A percentile compares a stretch with the other conserved stretches of the same genome.
These are phyloP conservation scores for Helotiales sp. DNA, from an alignment of 2,329 filamentous ascomycete species.

Conservation along the genomic window DNA sequence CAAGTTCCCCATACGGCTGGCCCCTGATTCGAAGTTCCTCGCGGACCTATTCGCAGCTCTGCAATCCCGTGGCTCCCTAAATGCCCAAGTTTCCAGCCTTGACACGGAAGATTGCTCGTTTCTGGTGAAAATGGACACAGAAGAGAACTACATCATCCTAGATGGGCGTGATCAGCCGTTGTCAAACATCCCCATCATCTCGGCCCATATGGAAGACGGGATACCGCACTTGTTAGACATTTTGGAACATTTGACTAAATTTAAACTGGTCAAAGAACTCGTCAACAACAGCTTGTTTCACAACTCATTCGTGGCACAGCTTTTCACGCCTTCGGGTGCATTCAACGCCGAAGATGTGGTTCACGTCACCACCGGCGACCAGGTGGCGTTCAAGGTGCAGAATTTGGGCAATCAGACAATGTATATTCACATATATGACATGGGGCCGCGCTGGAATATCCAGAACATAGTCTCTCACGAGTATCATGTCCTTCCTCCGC, in stretches of 20 bases:
- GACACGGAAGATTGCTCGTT: not conserved
- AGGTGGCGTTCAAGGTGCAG: not conserved
- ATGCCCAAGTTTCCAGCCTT: not conserved
- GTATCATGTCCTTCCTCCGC: not conserved
- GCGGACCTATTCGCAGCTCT: not conserved
- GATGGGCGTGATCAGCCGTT: conserved; percentile 9
- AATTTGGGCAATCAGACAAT: not conserved
- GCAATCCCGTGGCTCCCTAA: not conserved
- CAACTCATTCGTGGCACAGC: not conserved
- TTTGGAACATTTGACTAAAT: conserved; percentile 14
- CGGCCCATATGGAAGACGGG: not conserved
- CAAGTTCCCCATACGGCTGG: conserved; percentile 4
- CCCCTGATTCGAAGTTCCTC: not conserved
- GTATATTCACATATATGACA: not conserved
- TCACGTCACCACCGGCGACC: not conserved
- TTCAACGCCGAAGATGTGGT: not conserved
- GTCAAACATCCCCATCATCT: not conserved
- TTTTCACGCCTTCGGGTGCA: not conserved
- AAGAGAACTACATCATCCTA: not conserved
- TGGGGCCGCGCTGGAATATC: not conserved
- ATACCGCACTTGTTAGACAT: conserved; percentile 1
- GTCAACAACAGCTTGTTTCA: not conserved
- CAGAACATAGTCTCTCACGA: not conserved
- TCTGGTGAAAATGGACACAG: not conserved
- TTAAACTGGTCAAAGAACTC: conserved; percentile 18